Percentiles rank a stretch among this genome's conserved stretches.
These are phyloP conservation scores for Cercospora sesami DNA, from an alignment of 2,329 filamentous ascomycete genomes.

Conservation along the genomic window DNA sequence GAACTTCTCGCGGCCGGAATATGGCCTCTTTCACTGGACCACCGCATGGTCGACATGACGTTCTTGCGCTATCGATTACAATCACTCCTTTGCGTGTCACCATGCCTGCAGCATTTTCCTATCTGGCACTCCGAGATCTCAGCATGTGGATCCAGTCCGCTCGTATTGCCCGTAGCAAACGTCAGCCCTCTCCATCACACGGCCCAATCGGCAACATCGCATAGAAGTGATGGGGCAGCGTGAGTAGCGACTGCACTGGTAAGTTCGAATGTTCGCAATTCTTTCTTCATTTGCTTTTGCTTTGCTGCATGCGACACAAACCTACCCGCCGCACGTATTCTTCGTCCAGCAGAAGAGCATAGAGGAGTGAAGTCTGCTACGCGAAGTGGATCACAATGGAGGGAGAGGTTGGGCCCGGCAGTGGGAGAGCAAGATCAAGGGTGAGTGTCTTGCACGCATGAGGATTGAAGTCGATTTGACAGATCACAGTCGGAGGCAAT, in stretches of 20 bases:
- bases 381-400: not conserved
- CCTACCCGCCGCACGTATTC: not conserved
- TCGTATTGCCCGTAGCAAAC: not conserved
- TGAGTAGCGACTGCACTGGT: not conserved
- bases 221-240: not conserved
- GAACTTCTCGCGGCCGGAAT: not conserved
- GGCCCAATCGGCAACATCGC: not conserved
- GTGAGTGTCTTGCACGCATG: not conserved
- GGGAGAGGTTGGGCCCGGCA: not conserved
- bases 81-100: not conserved
- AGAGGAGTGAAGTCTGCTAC: not conserved
- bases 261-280: not conserved
- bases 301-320: not conserved
- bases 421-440: not conserved
- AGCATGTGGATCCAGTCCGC: not conserved
- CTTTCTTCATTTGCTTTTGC: not conserved
- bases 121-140: not conserved
- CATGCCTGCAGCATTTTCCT: not conserved
- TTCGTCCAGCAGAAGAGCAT: not conserved
- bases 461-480: not conserved
- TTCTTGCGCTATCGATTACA: not conserved
- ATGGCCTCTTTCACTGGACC: not conserved
- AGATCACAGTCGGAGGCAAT: not conserved
- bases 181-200: not conserved
- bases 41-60: not conserved